Evolutionary conservation across 768 basidiomycete genomes (phyloP).

Genomic region (Leccinum imitatum): DNA sequence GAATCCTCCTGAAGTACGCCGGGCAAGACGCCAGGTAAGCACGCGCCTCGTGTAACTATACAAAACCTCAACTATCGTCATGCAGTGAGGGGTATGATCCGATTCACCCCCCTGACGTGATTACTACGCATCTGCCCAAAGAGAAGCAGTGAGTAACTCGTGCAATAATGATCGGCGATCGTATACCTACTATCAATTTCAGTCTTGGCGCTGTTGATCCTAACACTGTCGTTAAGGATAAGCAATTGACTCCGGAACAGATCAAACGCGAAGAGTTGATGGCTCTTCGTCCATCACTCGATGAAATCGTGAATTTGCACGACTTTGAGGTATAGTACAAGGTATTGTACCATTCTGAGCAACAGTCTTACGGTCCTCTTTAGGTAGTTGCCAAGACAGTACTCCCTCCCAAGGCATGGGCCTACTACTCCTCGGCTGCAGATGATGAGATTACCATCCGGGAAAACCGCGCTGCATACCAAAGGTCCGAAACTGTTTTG

Average conservation of each 20-base stretch:
- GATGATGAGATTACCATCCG: conserved; percentile 89
- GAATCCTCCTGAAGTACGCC: conserved; percentile 81
- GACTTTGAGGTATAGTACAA: conserved; percentile 83
- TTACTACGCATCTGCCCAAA: conserved; percentile 69
- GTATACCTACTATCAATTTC: not conserved
- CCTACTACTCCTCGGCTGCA: conserved; percentile 88
- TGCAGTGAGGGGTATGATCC: conserved; percentile 66
- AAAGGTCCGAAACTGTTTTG: conserved; percentile 48
- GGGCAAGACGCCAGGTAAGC: conserved; percentile 83
- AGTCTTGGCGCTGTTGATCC: conserved; percentile 72
- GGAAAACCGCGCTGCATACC: conserved; percentile 87
- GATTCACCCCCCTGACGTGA: conserved; percentile 82
- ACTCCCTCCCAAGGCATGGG: conserved; percentile 86
- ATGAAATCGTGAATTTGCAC: conserved; percentile 83
- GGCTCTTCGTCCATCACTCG: conserved; percentile 61
- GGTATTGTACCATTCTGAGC: too few relatives aligned
- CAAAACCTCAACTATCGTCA: not conserved
- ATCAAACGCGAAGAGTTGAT: conserved; percentile 62
- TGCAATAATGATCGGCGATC: not conserved
- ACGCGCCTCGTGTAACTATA: not conserved
- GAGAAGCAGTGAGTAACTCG: conserved; percentile 67
- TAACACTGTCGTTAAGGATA: conserved; percentile 59
- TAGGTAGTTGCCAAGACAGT: conserved; percentile 78
- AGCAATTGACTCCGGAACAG: conserved; percentile 66
- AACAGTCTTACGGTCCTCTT: conserved; percentile 3